These are phyloP conservation scores for Neurospora africana DNA, from an alignment of 495 filamentous ascomycete genomes.

Conservation along the genomic window DNA sequence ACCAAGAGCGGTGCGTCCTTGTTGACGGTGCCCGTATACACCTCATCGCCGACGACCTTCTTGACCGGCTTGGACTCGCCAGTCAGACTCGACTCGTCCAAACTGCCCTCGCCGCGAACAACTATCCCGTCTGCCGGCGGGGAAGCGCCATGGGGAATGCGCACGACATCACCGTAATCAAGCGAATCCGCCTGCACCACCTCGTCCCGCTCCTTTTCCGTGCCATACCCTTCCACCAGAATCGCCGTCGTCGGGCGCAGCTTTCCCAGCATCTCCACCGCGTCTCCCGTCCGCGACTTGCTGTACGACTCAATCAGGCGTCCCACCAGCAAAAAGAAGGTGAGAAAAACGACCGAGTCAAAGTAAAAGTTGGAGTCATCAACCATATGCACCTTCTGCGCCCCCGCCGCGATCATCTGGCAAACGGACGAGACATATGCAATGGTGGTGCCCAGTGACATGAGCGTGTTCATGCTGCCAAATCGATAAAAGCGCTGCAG, in stretches of 20 bases:
- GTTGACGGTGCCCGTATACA: conserved; percentile 85
- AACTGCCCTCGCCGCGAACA: conserved; percentile 51
- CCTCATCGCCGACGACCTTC: conserved; percentile 59
- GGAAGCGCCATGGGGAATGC: conserved; percentile 66
- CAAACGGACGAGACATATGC: conserved; percentile 80
- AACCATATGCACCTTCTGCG: conserved; percentile 18
- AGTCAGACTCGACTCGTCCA: conserved; percentile 86
- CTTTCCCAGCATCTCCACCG: conserved; percentile 67
- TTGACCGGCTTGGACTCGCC: conserved; percentile 72
- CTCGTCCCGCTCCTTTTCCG: conserved; percentile 20
- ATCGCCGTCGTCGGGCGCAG: conserved; percentile 72
- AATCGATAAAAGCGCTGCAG: conserved; percentile 78
- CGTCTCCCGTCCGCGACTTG: conserved; percentile 85
- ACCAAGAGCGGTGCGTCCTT: conserved; percentile 60
- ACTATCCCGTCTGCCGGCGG: conserved; percentile 78
- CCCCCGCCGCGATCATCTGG: conserved; percentile 62
- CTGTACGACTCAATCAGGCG: conserved; percentile 82
- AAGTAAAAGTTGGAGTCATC: conserved; percentile 66
- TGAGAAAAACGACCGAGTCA: conserved; percentile 89
- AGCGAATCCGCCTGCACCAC: conserved; percentile 60
- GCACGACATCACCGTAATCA: conserved; percentile 73
- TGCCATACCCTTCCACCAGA: conserved; percentile 41
- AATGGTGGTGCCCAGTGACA: conserved; percentile 79
- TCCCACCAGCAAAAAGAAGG: conserved; percentile 74
- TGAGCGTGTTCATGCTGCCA: conserved; percentile 92